Conservation (phyloP, 345 rosid species). For the Corchorus olitorius region DNA sequence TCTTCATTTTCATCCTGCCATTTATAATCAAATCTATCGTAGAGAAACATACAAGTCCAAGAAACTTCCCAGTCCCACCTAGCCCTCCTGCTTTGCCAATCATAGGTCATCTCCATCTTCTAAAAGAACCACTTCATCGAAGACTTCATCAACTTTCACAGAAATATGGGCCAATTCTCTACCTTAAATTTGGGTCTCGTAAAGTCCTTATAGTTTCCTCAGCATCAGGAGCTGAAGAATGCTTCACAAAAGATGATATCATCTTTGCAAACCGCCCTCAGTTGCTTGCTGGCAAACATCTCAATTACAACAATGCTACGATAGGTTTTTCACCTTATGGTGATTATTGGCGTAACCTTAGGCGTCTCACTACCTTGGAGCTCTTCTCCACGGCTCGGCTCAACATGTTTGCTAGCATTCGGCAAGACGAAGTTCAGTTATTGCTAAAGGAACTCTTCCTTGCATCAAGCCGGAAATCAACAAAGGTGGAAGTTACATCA, state of each 20-base stretch:
- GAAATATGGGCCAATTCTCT: conserved; percentile 43
- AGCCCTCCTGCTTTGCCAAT: conserved; percentile 48
- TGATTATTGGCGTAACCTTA: conserved; percentile 22
- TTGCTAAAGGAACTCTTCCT: conserved; percentile 3
- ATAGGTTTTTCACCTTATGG: conserved; percentile 10
- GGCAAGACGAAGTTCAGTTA: conserved; percentile 13
- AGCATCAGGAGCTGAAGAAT: conserved; percentile 31
- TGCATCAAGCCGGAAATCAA: neutral
- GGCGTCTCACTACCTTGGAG: conserved; percentile 8
- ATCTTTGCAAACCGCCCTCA: conserved; percentile 19
- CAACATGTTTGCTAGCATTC: neutral
- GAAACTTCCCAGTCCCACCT: conserved; percentile 44
- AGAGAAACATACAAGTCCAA: neutral
- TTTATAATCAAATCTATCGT: neutral
- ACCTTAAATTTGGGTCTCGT: conserved; percentile 41
- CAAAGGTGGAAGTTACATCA: neutral
- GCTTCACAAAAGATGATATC: conserved; percentile 16
- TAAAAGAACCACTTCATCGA: conserved; percentile 42
- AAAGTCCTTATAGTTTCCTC: conserved; percentile 48
- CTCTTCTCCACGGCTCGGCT: conserved; percentile 15
- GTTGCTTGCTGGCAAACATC: conserved; percentile 6
- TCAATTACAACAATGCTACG: neutral
- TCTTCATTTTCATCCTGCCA: conserved; percentile 2
- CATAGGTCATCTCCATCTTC: conserved; percentile 49
- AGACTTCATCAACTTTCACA: conserved; percentile 33